Base-by-base conservation (phyloP, 1,284 basidiomycete species). In the Apiotrichum akiyoshidainum region DNA sequence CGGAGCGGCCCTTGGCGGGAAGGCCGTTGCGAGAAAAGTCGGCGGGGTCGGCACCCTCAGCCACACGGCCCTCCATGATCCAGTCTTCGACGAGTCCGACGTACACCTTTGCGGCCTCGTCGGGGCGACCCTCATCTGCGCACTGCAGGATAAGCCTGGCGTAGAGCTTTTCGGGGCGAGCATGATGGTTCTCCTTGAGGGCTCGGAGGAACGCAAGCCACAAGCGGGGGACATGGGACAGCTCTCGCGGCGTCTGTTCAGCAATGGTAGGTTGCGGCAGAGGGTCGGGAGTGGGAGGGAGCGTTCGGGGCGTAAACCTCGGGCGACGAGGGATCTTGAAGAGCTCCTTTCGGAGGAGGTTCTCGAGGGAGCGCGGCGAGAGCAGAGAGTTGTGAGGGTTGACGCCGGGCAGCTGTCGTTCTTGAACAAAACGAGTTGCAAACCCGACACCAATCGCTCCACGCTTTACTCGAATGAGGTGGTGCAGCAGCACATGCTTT, bases 31-130 rank as follows among this genome's bases (percentile, higher is more conserved):
- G 63, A 52, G 71, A 59, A 46, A 75, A 74, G 52, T 75, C 73
- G 16, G 68, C 69, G 13, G 66, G 59, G 40, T 68, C 65, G 1
- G 72, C 75, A 1, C 73, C 75, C 40, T 71, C 68, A 11, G 76
- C 75, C 22, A 77, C 63, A 35, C 76, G 59, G 2, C 75, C 76
- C 58, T 79, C 76, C 46, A 73, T 70, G 34, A 76, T 72, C 78
- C 78, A 79, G 58, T 78, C 78, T 52, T 79, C 77, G 9, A 78
- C 76, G 44, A 77, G 60, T 17, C 69, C 73, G 16, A 73, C 76
- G 55, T 71, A 78, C 5, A 78, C 65, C 54, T 71, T 69, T 0
- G 78, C 76, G 0, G 78, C 78, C 13, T 65, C 49, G 55, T 78
- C 74, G 4, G 66, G 66, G 19, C 66, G 59, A 7, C 64, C 55